These are phyloP conservation scores for Monilinia laxa DNA, from an alignment of 2,329 filamentous ascomycete genomes.

Conservation along the genomic window DNA sequence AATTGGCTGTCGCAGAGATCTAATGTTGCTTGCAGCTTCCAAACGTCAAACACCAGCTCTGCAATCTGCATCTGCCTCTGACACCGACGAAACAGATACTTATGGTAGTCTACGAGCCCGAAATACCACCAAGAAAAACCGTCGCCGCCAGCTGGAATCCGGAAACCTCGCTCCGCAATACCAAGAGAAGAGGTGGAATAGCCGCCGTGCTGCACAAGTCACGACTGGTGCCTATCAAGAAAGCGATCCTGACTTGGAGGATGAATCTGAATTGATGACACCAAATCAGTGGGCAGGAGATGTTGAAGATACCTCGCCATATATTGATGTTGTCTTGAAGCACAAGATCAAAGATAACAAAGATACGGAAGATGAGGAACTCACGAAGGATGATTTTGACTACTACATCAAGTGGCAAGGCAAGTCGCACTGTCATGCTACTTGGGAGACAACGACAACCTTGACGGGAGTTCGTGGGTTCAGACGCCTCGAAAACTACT, in stretches of 20 bases:
- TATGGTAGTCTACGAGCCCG: constrained; percentile 76
- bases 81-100: constrained; percentile 67
- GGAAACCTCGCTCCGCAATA: constrained; percentile 64
- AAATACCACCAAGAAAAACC: constrained; percentile 72
- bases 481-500: constrained; percentile 93
- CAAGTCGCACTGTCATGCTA: constrained; percentile 91
- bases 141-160: constrained; percentile 68
- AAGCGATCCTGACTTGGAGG: constrained; percentile 63
- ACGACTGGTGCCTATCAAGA: constrained; percentile 64
- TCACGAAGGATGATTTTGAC: constrained; percentile 75
- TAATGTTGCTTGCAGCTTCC: constrained; percentile 49
- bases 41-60: constrained; percentile 58
- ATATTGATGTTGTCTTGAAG: constrained; percentile 87
- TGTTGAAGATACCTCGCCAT: constrained; percentile 74
- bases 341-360: constrained; percentile 74
- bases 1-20: constrained; percentile 28
- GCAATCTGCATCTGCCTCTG: constrained; percentile 60
- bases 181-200: constrained; percentile 88
- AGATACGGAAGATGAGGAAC: constrained; percentile 55
- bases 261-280: constrained; percentile 62
- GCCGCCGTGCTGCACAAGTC: constrained; percentile 74
- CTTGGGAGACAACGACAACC: constrained; percentile 81
- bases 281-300: constrained; percentile 69
- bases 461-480: constrained; percentile 78
- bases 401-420: constrained; percentile 96